Evolutionary conservation across 495 filamentous ascomycete genomes (phyloP).

Genomic region (Penicillium odoratum): DNA sequence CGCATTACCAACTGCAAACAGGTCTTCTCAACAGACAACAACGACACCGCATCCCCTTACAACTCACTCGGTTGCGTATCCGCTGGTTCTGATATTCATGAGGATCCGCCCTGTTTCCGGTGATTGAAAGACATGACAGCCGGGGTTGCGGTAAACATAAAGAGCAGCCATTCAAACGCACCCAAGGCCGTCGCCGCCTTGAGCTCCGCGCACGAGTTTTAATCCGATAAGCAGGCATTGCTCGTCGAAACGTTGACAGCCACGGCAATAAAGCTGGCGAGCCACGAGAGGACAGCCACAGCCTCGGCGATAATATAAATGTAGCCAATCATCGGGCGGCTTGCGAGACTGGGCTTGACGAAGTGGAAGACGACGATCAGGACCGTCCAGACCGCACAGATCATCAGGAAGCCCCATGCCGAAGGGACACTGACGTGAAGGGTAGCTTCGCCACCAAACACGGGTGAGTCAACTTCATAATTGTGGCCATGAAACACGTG

Average conservation of each 20-base stretch:
- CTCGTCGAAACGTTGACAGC: slow-evolving; percentile 21
- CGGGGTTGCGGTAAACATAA: slow-evolving; percentile 26
- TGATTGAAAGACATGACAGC: no score
- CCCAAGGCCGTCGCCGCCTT: slow-evolving; percentile 29
- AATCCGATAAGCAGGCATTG: slow-evolving; percentile 4
- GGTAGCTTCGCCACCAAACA: no score
- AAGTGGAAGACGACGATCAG: slow-evolving; percentile 23
- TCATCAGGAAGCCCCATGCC: slow-evolving; percentile 31
- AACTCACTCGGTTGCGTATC: no score
- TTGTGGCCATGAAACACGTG: slow-evolving; percentile 27
- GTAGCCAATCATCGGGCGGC: slow-evolving; percentile 24
- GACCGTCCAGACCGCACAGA: slow-evolving; percentile 31
- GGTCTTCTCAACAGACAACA: no score
- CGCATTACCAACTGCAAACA: no score
- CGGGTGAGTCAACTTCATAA: no score
- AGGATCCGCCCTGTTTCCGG: no score
- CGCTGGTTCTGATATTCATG: no score
- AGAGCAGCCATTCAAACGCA: slow-evolving; percentile 29
- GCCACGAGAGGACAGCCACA: slow-evolving; percentile 31
- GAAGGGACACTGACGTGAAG: slow-evolving; percentile 26
- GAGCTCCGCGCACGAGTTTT: slow-evolving; percentile 21
- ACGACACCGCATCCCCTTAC: no score
- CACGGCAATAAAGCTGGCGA: slow-evolving; percentile 32
- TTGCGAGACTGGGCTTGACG: slow-evolving; percentile 19
- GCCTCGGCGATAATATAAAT: slow-evolving; percentile 23